Conservation (phyloP, 176 grass and related monocot species). For the Miscanthus lutarioriparius region DNA sequence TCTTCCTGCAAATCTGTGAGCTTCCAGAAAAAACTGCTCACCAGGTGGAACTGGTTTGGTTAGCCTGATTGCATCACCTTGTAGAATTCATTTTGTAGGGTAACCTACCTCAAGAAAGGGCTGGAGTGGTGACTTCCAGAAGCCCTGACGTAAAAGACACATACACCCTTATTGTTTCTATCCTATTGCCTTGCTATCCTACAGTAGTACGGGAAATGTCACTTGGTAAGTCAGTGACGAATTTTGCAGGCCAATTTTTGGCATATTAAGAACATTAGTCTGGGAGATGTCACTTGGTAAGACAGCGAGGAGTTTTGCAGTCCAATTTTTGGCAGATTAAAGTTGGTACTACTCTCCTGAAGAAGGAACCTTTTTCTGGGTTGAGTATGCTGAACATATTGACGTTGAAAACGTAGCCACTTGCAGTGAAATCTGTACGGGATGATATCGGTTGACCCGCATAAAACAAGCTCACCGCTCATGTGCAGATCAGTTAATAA, state of each 20-base stretch:
- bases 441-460: conserved; percentile 18
- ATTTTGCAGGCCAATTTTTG: background rate
- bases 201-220: background rate
- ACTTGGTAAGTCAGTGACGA: conserved; percentile 20
- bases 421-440: conserved; percentile 7
- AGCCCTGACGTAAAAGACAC: conserved; percentile 5
- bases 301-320: conserved; percentile 1
- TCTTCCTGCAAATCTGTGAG: conserved; percentile 21
- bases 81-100: conserved; percentile 17
- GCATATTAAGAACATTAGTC: conserved; percentile 4
- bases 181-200: background rate
- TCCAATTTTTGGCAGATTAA: conserved; percentile 5
- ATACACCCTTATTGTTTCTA: background rate
- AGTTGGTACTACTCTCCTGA: conserved; percentile 18
- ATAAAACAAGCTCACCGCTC: background rate
- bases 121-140: conserved; percentile 16
- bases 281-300: conserved; percentile 15
- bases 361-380: background rate
- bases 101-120: conserved; percentile 38
- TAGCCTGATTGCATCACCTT: conserved; percentile 24
- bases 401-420: background rate
- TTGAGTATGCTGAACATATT: background rate
- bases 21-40: conserved; percentile 26
- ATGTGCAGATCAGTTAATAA: background rate
- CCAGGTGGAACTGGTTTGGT: conserved; percentile 4